phyloP scores from a whole-genome alignment of 2,329 filamentous ascomycete species.

The Tolypocladium capitatum region DNA sequence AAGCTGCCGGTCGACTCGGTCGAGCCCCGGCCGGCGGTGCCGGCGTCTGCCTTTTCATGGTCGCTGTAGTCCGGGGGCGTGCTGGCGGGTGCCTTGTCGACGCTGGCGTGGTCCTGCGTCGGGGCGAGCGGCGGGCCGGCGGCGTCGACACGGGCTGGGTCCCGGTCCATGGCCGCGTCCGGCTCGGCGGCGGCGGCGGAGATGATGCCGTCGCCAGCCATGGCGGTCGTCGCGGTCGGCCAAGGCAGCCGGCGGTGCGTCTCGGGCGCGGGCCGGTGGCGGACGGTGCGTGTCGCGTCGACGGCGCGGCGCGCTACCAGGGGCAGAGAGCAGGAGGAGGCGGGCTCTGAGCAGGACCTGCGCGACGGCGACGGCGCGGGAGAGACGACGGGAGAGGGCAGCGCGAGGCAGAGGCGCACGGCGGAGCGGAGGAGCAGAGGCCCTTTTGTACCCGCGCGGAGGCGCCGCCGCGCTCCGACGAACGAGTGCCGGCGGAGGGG shows the following conservation, averaged over 20 bases:
- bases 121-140: slow-evolving; percentile 19
- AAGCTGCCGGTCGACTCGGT: slow-evolving; percentile 8
- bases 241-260: not conserved
- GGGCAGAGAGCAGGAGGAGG: not conserved
- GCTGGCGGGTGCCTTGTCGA: slow-evolving; percentile 11
- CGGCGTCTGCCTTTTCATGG: slow-evolving; percentile 22
- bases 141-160: slow-evolving; percentile 17
- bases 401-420: not conserved
- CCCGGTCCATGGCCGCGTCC: slow-evolving; percentile 9
- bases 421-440: not conserved
- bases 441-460: slow-evolving; percentile 4
- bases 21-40: slow-evolving; percentile 12
- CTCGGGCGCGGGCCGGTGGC: not conserved
- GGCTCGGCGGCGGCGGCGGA: not conserved
- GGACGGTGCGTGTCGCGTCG: not conserved
- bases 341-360: not conserved
- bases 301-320: not conserved
- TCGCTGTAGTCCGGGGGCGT: slow-evolving; percentile 26
- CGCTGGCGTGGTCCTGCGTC: slow-evolving; percentile 8
- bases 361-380: not conserved
- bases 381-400: not conserved
- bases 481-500: not conserved
- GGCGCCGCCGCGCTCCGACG: not conserved
- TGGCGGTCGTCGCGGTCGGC: not conserved
- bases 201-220: not conserved